phyloP scores from a whole-genome alignment of 2,329 filamentous ascomycete species.

The Rhinocladiella mackenziei region DNA sequence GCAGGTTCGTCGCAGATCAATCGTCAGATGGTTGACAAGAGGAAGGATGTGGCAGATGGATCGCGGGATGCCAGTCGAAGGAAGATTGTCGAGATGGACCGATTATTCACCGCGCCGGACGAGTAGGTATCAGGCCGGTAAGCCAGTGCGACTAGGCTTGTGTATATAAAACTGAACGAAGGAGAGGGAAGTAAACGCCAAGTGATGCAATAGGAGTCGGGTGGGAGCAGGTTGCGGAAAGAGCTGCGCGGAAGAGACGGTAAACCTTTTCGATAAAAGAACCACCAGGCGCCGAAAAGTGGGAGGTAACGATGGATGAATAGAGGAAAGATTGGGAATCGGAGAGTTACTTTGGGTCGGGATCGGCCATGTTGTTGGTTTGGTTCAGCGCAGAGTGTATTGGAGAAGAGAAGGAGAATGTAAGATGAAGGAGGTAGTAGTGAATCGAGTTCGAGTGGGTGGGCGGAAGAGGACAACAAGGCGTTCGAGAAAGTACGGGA shows the following conservation, averaged over 20 bases:
- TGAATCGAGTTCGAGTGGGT: neutral
- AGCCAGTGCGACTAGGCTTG: no score
- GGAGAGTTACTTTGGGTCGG: constrained; percentile 13
- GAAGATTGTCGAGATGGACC: no score
- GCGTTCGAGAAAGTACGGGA: no score
- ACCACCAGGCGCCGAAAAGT: constrained; percentile 19
- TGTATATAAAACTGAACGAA: no score
- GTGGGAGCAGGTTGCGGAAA: constrained; percentile 5
- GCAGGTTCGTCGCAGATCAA: neutral
- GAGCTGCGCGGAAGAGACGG: no score
- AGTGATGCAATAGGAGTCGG: neutral
- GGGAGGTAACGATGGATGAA: neutral
- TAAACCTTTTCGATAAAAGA: constrained; percentile 15
- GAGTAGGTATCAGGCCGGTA: no score
- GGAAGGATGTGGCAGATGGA: neutral
- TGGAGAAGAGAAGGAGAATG: neutral
- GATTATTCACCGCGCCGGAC: no score
- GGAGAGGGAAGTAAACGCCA: neutral
- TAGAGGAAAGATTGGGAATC: constrained; percentile 2
- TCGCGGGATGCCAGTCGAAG: neutral
- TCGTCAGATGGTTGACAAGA: neutral
- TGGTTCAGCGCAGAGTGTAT: constrained; percentile 13
- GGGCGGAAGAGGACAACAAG: no score
- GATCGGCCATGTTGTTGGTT: constrained; percentile 18
- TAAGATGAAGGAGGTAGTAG: neutral